Base-by-base conservation (phyloP, 1,139 yeast species). In the Magnusiomyces tetraspermus region DNA sequence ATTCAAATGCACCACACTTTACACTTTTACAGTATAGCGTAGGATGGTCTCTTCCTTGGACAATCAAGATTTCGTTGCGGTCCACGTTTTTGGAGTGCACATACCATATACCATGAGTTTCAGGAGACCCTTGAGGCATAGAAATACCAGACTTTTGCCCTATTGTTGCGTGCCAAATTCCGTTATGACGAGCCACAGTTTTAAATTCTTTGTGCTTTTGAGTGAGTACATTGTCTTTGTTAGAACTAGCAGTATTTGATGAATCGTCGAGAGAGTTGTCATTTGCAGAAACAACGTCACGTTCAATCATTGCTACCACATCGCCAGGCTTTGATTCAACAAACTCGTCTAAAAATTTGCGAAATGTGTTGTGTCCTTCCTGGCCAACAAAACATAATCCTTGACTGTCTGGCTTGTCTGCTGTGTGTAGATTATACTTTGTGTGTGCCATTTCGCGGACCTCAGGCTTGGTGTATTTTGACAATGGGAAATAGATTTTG, bases 111-210 rank as follows among this genome's bases (percentile, higher is more conserved):
- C 98, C 98, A 48, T 77, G 73, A 58, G 78, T 82, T 8, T 68
- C 64, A 0, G 92, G 94, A 60, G 83, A 80, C 0, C 89, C 92
- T 63, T 90, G 97, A 0, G 96, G 96, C 85, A 89, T 77, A 2
- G 86, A 76, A 2, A 88, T 68, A 0, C 95, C 84, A 33, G 82
- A 74, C 58, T 82, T 78, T 68, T 92, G 98, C 0, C 98, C 98
- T 28, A 92, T 81, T 0, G 99, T 92, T 17, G 89, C 94, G 53
- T 85, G 82, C 97, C 98, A 94, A 24, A 94, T 65, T 0, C 98
- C 99, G 45, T 76, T 71, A 64, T 90, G 97, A 51, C 69, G 64
- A 0, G 96, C 97, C 79, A 95, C 89, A 0, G 83, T 75, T 51
- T n/a, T 36, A 5, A 36, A 13, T 36, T 36, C 15, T n/a, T 36